Conservation (phyloP, 2,329 filamentous ascomycete genomes). For the Pleochaeta shiraiana region DNA sequence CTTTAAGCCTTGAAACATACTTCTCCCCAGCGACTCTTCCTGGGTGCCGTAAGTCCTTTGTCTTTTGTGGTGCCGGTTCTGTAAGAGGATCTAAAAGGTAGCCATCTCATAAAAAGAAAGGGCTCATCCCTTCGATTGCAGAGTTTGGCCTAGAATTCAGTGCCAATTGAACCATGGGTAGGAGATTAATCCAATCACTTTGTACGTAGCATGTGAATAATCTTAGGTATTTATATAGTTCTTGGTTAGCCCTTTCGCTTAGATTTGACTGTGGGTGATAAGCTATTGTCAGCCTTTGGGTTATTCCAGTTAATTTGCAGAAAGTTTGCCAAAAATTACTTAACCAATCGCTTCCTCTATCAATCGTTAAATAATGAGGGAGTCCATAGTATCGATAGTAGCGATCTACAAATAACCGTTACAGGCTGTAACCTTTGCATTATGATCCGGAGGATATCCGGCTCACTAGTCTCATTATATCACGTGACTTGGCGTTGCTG, state of each 20-base stretch:
- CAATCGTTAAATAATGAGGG: too few species aligned
- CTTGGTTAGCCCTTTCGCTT: constrained; percentile 3
- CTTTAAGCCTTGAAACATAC: neutral
- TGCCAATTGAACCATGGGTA: constrained; percentile 5
- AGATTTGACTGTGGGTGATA: neutral
- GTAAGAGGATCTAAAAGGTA: neutral
- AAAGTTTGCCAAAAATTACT: too few species aligned
- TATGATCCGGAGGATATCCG: too few species aligned
- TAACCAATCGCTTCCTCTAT: too few species aligned
- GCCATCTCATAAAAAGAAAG: neutral
- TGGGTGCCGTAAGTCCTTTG: neutral
- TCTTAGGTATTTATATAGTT: constrained; percentile 3
- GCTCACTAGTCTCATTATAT: too few species aligned
- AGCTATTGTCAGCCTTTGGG: too few species aligned
- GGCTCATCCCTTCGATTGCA: neutral
- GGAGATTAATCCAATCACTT: constrained; percentile 5
- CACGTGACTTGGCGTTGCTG: too few species aligned
- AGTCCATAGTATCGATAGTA: too few species aligned
- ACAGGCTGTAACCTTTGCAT: too few species aligned
- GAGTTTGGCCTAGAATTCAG: constrained; percentile 1
- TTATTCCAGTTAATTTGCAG: too few species aligned
- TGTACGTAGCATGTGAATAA: constrained; percentile 6
- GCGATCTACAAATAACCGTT: too few species aligned
- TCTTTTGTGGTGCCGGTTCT: neutral
- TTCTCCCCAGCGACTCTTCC: neutral